Evolutionary conservation across 1,284 basidiomycete genomes (phyloP), one percentile per base, ranked within the genome.

Genomic region (Ceratobasidium sp.): DNA sequence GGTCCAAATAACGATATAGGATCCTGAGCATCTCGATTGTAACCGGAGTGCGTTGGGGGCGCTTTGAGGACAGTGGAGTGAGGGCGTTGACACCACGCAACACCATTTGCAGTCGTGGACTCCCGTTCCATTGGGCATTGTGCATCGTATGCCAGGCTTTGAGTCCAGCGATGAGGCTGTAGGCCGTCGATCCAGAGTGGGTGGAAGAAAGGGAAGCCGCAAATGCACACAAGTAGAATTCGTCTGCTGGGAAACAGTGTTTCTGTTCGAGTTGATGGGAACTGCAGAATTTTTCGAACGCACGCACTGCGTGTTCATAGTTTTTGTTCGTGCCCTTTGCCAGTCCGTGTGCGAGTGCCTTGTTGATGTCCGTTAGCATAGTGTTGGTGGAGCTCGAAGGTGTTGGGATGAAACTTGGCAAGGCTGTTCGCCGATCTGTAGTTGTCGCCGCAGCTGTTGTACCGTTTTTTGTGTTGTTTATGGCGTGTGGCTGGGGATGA

Each of bases 121-220:
- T 67, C 0, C 79, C 79, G 1, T 77, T 55, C 80, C 79, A 82
- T 0, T 62, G n/a, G 1, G 55, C 59, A 21, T 75, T 71, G 35
- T 81, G 76, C 0, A 72, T 32, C 8, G 74, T 49, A 61, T 82
- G 82, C 79, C 79, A 81, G 2, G 79, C 77, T 49, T 77, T 78
- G 1, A 82, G 21, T 11, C 26, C 74, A 9, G 67, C 13, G 0
- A 76, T n/a, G 18, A 75, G 26, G 16, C 77, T 79, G 14, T 73
- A 49, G 1, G 74, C 72, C 2, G 78, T 75, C 1, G 73, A 69
- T 1, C 76, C 78, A 1, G 79, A 73, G 1, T 70, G 21, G 0
- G n/a, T 11, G 0, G 79, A 78, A 5, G 75, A 73, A 2, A 58
- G 23, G 0, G 77, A 76, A 1, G 78, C 77, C 8, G 78, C 78